Base-by-base conservation (phyloP, 352 stramenopile species). In the Phytophthora syringae region DNA sequence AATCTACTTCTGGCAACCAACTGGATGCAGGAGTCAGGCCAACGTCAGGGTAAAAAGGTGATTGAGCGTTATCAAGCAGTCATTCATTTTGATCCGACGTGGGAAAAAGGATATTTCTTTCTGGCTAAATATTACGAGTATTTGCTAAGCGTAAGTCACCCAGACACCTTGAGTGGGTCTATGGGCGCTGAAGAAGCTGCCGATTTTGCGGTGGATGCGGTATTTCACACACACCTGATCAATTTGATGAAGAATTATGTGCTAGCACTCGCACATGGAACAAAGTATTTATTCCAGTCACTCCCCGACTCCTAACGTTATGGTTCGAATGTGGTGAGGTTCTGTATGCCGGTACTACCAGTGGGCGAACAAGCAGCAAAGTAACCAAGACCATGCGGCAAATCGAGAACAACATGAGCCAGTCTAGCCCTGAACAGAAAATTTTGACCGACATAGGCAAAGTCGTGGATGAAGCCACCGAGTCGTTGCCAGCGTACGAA, bases 261-360 rank as follows among this genome's bases (percentile, higher is more conserved):
- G 53, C 74, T 89, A 5, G 79, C 88, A 12, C 73, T 98, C 3
- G 74, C 75, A 40, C 75, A 92, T 59, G 85, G 82, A 20, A 89
- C 94, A n/a, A 99, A 99, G 58, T 98, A 98, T 74, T 84, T 99
- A 24, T 99, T 98, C 74, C 95, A 99, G 75, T 97, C 96, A 1
- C 86, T 99, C 97, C 97, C 22, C 89, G 97, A n/a, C 72, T 99
- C 40, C 77, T 99, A 11, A 98, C 97, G 11, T 73, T 99, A 32
- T 99, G 94, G 95, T 99, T 99, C 68, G 96, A 99, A 67, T 98
- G 97, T 70, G 97, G 93, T 44, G 74, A 95, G 80, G 47, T 92
- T 12, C 57, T 95, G 0, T 80, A 93, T 32, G 48, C 58, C n/a
- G 72, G 44, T 18, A 40, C 34, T 2, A 52, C 52, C 1, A 75